Base-by-base conservation (phyloP, 768 basidiomycete genomes). In the Termitomyces bulborhizus region DNA sequence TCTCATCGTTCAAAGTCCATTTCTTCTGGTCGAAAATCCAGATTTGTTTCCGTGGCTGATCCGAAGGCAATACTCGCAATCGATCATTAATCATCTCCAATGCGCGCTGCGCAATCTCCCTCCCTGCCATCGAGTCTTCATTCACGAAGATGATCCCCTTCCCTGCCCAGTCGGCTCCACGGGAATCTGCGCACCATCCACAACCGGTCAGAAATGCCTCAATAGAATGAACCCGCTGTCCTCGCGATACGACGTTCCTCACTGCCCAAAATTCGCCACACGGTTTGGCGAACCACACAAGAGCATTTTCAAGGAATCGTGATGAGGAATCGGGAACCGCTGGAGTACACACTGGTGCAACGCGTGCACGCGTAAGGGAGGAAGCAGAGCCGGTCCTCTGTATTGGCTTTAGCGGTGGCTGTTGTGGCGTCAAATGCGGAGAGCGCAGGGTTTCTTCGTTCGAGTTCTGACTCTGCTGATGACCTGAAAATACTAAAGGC, bases 181-280 rank as follows among this genome's bases (percentile, higher is more conserved):
- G 21, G 34, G 18, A 27, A 27, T 52, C 43, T 7, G 27, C 41
- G 27, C 50, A 55, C 77, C 76, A 79, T 13, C 76, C 79, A 60
- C 82, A 82, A 2, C 72, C 79, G 3, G 63, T n/a, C 2, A 82
- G 59, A 7, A 83, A 56, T 1, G 78, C 69, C n/a, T 77, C 73
- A 9, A 83, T 52, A 1, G 72, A 71, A 57, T 77, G 74, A 8
- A 80, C 57, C 13, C 66, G 66, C 41, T 70, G 67, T 18, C 65
- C 69, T 1, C 54, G 58, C 3, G 73, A 67, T 12, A 79, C 56
- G 8, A 63, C 59, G 11, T 62, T 61, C 57, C 65, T 70, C 70
- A 74, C 72, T 32, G 54, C 37, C 27, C 62, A 62, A 36, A 51
- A 47, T 11, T 57, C 56, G 15, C 46, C 41, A 37, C 59, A 51